These are phyloP conservation scores for Penicillium occitanis DNA, from an alignment of 2,329 filamentous ascomycete species.

Conservation along the genomic window DNA sequence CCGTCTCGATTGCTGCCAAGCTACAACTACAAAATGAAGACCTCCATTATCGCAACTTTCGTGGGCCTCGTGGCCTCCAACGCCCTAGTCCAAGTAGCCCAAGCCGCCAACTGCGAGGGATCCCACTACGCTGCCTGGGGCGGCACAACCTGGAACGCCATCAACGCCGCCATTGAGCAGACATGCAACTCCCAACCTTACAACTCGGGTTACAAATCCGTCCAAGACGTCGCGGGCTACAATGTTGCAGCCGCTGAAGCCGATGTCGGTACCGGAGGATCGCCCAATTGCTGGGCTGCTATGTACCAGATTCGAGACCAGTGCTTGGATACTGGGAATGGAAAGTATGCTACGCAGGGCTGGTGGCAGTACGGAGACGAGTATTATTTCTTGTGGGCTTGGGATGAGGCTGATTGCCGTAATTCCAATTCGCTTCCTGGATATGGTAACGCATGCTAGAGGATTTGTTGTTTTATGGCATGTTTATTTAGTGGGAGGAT, in stretches of 20 bases:
- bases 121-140: neutral
- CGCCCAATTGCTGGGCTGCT: neutral
- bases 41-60: neutral
- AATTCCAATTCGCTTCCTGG: neutral
- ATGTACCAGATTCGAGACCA: neutral
- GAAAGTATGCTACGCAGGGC: neutral
- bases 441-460: neutral
- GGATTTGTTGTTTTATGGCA: neutral
- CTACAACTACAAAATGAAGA: neutral
- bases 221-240: neutral
- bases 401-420: constrained; percentile 4
- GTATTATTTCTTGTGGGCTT: constrained; percentile 11
- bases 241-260: neutral
- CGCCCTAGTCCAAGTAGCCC: neutral
- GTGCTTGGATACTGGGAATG: neutral
- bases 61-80: neutral
- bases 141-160: neutral
- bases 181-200: neutral
- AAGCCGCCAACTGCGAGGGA: neutral
- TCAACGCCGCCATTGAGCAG: neutral
- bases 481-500: neutral
- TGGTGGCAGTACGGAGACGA: constrained; percentile 4
- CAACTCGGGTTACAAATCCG: neutral
- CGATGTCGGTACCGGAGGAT: neutral
- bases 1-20: neutral